A percentile compares a stretch with the other conserved stretches of the same genome.
These are phyloP conservation scores for Sugiyamaella xylanicola DNA, from an alignment of 1,139 yeast species.

Conservation along the genomic window DNA sequence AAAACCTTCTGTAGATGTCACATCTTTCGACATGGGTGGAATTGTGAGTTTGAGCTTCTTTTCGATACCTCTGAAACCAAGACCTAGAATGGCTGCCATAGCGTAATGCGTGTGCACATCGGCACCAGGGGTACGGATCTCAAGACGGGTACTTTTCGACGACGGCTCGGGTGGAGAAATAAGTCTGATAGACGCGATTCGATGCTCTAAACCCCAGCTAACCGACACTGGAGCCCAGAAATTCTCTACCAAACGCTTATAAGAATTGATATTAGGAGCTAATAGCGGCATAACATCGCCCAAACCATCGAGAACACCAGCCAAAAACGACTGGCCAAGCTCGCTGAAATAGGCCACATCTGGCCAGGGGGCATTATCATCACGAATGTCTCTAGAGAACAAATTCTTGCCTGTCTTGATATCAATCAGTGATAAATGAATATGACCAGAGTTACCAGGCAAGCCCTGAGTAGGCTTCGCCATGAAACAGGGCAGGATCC, in stretches of 20 bases:
- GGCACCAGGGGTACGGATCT: conserved; percentile 46
- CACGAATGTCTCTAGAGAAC: conserved; percentile 37
- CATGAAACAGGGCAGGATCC: conserved; percentile 44
- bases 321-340: conserved; percentile 42
- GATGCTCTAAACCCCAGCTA: conserved; percentile 45
- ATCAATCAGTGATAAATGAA: conserved; percentile 41
- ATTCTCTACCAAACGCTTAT: conserved; percentile 45
- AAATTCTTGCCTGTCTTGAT: conserved; percentile 36
- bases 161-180: conserved; percentile 40
- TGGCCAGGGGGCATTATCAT: conserved; percentile 37
- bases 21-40: conserved; percentile 39
- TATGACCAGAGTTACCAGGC: conserved; percentile 46
- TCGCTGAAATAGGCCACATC: conserved; percentile 39
- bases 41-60: conserved; percentile 35
- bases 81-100: conserved; percentile 42
- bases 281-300: conserved; percentile 44
- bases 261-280: conserved; percentile 45
- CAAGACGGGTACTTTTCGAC: conserved; percentile 41
- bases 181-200: conserved; percentile 43
- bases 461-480: conserved; percentile 44
- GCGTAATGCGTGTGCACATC: conserved; percentile 45
- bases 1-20: conserved; percentile 26
- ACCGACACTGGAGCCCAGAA: conserved; percentile 47
- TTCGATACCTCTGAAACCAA: conserved; percentile 42
- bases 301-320: conserved; percentile 43